Evolutionary conservation across 1,284 basidiomycete species (phyloP).

Genomic region (Malassezia globosa): DNA sequence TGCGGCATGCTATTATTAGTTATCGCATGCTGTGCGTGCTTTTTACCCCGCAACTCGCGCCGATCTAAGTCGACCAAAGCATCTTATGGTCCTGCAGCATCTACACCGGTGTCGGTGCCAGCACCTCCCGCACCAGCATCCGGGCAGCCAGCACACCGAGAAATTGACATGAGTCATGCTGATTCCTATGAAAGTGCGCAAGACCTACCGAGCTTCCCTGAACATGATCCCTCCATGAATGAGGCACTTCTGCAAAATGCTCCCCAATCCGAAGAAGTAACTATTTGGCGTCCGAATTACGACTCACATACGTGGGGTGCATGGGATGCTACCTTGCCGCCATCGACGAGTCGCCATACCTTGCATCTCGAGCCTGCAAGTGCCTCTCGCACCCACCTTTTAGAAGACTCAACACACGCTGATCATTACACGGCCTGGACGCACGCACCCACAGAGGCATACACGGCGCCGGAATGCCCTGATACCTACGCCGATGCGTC

Average conservation of each 20-base stretch:
- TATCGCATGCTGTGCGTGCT: constrained; percentile 1
- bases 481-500: constrained; percentile 3
- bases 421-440: too few species aligned
- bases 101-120: not conserved
- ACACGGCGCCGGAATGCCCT: not conserved
- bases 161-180: too few species aligned
- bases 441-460: too few species aligned
- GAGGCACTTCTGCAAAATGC: not conserved
- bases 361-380: too few species aligned
- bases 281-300: too few species aligned
- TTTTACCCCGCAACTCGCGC: not conserved
- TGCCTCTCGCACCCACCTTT: not conserved
- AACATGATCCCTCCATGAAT: not conserved
- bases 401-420: not conserved
- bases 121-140: not conserved
- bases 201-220: not conserved
- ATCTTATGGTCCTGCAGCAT: too few species aligned
- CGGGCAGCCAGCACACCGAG: not conserved
- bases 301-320: too few species aligned
- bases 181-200: too few species aligned
- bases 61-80: too few species aligned
- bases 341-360: too few species aligned
- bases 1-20: not conserved
- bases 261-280: too few species aligned
- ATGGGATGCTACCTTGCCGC: too few species aligned